A percentile compares a stretch with the other conserved stretches of the same genome.
Evolutionary conservation across 495 filamentous ascomycete species (phyloP).

Genomic region (Podospora comata): DNA sequence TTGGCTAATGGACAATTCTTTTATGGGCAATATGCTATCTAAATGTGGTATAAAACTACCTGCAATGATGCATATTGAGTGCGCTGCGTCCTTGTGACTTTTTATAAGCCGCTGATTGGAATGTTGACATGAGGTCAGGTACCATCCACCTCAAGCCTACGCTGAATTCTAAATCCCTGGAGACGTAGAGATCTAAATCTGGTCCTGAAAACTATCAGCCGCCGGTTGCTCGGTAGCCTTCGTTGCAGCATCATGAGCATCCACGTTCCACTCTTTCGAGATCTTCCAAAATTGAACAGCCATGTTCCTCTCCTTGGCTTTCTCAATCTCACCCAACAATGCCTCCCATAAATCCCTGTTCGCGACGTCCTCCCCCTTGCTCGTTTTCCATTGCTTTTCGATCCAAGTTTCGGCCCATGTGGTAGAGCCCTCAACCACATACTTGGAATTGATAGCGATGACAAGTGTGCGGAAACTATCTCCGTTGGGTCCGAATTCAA

Average conservation of each 20-base stretch:
- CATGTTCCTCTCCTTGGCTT: conserved; percentile 20
- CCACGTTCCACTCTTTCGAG: conserved; percentile 37
- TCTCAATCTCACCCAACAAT: conserved; percentile 38
- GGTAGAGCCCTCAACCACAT: conserved; percentile 41
- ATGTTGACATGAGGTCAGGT: too few relatives aligned
- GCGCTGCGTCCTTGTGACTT: too few relatives aligned
- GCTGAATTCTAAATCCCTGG: too few relatives aligned
- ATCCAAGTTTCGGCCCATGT: conserved; percentile 42
- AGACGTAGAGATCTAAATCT: too few relatives aligned
- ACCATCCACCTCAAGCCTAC: too few relatives aligned
- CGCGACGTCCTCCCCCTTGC: conserved; percentile 25
- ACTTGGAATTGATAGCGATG: conserved; percentile 49
- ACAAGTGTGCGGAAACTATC: conserved; percentile 42
- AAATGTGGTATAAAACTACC: too few relatives aligned
- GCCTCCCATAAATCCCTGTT: conserved; percentile 46
- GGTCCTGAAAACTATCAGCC: too few relatives aligned
- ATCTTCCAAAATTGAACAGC: conserved; percentile 45
- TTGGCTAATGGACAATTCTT: too few relatives aligned
- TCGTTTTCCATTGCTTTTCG: conserved; percentile 38
- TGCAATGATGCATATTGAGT: too few relatives aligned
- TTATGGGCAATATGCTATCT: too few relatives aligned
- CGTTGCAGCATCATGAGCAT: conserved; percentile 44
- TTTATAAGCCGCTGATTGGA: too few relatives aligned
- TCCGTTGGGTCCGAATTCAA: conserved; percentile 31
- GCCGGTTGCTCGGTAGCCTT: conserved; percentile 20